Conservation (phyloP, 2,329 filamentous ascomycete species). For the Pseudocercospora fijiensis region DNA sequence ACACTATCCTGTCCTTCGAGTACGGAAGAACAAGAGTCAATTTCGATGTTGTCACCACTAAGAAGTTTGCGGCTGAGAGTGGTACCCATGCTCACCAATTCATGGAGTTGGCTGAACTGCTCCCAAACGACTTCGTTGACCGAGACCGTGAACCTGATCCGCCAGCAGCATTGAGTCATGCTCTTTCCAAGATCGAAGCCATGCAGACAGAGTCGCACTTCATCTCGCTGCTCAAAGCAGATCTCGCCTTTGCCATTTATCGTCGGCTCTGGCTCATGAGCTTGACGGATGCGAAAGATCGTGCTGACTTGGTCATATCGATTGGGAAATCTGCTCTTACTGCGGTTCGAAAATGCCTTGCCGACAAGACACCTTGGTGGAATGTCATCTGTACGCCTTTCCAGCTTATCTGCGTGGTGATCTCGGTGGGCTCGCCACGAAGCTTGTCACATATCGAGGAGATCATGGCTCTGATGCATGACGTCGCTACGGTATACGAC, state of each 20-base stretch:
- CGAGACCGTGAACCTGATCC: conserved; percentile 38
- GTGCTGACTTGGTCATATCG: conserved; percentile 40
- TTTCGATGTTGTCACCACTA: conserved; percentile 48
- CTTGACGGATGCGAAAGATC: conserved; percentile 40
- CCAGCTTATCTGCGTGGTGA: conserved; percentile 45
- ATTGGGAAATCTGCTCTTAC: conserved; percentile 39
- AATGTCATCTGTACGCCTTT: conserved; percentile 45
- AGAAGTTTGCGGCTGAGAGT: conserved; percentile 35
- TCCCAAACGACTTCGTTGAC: conserved; percentile 39
- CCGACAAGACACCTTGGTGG: conserved; percentile 45
- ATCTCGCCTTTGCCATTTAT: conserved; percentile 52
- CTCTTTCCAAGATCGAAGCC: conserved; percentile 37
- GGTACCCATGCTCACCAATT: conserved; percentile 35
- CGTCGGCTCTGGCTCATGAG: conserved; percentile 45
- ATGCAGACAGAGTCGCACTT: conserved; percentile 39
- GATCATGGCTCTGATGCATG: conserved; percentile 42
- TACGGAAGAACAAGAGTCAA: conserved; percentile 55
- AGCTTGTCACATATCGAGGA: conserved; percentile 40
- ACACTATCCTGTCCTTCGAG: conserved; percentile 60
- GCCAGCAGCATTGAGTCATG: conserved; percentile 36
- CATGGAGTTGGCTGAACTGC: conserved; percentile 37
- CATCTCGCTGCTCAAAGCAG: conserved; percentile 52
- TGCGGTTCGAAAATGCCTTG: conserved; percentile 39
- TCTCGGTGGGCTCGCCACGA: conserved; percentile 44
- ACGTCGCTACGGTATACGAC: conserved; percentile 41